These are phyloP conservation scores for Neopestalotiopsis clavispora DNA, from an alignment of 2,329 filamentous ascomycete species.

Conservation along the genomic window DNA sequence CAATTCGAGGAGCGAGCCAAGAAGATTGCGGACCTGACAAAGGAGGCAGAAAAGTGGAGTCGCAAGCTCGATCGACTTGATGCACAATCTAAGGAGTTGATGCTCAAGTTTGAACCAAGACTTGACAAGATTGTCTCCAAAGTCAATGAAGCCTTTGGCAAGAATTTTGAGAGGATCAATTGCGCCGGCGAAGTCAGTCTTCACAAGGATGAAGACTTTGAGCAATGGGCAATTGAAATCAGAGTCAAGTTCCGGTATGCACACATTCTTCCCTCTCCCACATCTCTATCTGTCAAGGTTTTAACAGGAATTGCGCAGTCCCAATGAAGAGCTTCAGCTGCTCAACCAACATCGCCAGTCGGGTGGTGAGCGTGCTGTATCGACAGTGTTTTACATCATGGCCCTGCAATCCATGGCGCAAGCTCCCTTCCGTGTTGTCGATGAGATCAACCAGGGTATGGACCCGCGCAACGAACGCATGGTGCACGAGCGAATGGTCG, in stretches of 20 bases:
- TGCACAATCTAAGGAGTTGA: constrained; percentile 67
- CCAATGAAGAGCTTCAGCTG: constrained; percentile 81
- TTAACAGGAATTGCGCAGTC: constrained; percentile 48
- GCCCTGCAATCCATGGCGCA: constrained; percentile 91
- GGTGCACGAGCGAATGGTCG: constrained; percentile 97
- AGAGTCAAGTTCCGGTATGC: constrained; percentile 89
- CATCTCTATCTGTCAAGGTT: neutral
- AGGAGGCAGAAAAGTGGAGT: constrained; percentile 59
- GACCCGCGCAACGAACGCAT: constrained; percentile 97
- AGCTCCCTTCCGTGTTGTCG: constrained; percentile 95
- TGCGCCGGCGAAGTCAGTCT: constrained; percentile 91
- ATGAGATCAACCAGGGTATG: constrained; percentile 99
- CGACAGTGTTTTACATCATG: constrained; percentile 99
- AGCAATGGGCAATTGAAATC: constrained; percentile 92
- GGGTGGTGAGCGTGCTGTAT: constrained; percentile 93
- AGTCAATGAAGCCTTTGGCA: constrained; percentile 89
- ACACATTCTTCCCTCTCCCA: neutral
- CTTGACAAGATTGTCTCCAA: constrained; percentile 77
- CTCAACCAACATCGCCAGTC: constrained; percentile 94
- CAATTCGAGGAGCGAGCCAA: constrained; percentile 77
- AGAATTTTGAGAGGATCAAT: constrained; percentile 92
- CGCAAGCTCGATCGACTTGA: constrained; percentile 60
- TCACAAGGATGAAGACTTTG: constrained; percentile 91
- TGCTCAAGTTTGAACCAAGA: constrained; percentile 79
- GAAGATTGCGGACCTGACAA: constrained; percentile 70